Conservation (phyloP, 2,329 filamentous ascomycete genomes). For the Pseudocercospora musae region DNA sequence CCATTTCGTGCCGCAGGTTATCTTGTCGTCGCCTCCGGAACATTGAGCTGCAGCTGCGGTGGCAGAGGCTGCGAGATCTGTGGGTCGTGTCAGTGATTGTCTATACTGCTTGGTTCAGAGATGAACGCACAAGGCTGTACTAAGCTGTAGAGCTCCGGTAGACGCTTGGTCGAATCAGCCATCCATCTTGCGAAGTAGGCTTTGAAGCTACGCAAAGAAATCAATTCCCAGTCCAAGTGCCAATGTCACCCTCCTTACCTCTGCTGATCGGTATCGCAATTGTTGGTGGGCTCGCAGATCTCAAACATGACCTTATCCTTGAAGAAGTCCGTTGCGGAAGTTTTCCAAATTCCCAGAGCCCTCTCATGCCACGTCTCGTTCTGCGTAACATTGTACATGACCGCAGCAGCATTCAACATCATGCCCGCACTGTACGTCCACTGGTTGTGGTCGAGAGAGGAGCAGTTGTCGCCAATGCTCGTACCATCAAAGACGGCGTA, state of each 20-base stretch:
- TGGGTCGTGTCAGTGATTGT: constrained; percentile 37
- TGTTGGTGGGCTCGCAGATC: constrained; percentile 41
- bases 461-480: constrained; percentile 46
- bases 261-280: constrained; percentile 44
- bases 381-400: constrained; percentile 36
- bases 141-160: constrained; percentile 37
- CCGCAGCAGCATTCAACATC: constrained; percentile 43
- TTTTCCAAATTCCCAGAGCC: constrained; percentile 25
- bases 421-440: constrained; percentile 48
- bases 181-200: constrained; percentile 45
- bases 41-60: constrained; percentile 53
- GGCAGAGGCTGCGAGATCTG: constrained; percentile 48
- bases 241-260: no score
- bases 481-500: constrained; percentile 49
- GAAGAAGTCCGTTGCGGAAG: constrained; percentile 40
- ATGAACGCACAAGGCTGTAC: constrained; percentile 50
- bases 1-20: constrained; percentile 44
- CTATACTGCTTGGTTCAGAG: constrained; percentile 45
- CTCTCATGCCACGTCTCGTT: constrained; percentile 22
- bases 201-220: no score
- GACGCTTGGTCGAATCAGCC: constrained; percentile 40
- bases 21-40: constrained; percentile 44
- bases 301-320: constrained; percentile 43
- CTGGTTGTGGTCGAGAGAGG: constrained; percentile 44
- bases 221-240: no score